A percentile compares a stretch with the other conserved stretches of the same genome.
Evolutionary conservation across 176 grass and related monocot species (phyloP).

Genomic region (Oryza officinalis): DNA sequence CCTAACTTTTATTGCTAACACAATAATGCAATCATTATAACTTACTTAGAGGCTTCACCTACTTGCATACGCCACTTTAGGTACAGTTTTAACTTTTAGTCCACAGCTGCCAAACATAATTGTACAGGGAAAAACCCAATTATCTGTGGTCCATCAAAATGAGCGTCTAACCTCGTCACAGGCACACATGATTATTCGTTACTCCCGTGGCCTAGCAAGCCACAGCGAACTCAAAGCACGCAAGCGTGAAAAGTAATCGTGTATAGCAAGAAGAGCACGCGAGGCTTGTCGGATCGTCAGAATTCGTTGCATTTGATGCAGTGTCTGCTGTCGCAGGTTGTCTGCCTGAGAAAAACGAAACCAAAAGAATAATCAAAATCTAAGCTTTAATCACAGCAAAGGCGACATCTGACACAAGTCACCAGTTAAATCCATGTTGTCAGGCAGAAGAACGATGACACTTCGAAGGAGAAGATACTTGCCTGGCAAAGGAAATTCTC

Average conservation of each 20-base stretch:
- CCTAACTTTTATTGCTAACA: constrained; percentile 40
- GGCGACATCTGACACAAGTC: background rate
- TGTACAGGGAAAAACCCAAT: constrained; percentile 11
- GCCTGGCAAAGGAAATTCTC: constrained; percentile 80
- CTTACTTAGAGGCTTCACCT: constrained; percentile 39
- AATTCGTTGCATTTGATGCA: constrained; percentile 72
- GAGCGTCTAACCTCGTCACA: background rate
- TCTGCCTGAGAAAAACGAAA: constrained; percentile 47
- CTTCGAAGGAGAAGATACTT: background rate
- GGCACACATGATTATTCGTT: background rate
- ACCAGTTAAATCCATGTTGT: background rate
- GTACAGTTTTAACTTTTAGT: constrained; percentile 29
- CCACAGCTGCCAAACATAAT: constrained; percentile 28
- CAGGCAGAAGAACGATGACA: background rate
- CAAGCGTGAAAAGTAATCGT: constrained; percentile 67
- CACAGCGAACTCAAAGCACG: constrained; percentile 69
- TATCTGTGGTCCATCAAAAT: background rate
- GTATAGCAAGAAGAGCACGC: constrained; percentile 54
- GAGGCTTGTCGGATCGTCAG: constrained; percentile 60
- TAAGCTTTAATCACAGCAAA: background rate
- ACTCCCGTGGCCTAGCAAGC: constrained; percentile 68
- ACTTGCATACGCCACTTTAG: constrained; percentile 37
- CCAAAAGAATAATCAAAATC: background rate
- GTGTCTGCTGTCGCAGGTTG: constrained; percentile 64
- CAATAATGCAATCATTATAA: constrained; percentile 37